Evolutionary conservation across 2,329 filamentous ascomycete genomes (phyloP).

Genomic region (Ophiocordyceps camponoti-saundersi): DNA sequence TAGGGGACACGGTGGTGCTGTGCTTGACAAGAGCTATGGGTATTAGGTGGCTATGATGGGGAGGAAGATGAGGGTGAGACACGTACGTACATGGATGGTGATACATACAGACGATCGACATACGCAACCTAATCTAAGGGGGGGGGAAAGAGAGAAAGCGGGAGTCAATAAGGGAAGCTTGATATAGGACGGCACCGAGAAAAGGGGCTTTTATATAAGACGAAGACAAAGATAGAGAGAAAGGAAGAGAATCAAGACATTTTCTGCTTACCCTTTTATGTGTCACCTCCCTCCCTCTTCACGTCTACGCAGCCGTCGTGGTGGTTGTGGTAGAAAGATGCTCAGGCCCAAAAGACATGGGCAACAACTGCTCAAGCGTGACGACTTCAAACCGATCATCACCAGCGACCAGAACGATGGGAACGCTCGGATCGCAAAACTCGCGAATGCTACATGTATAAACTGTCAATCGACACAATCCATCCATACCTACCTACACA

Average conservation of each 20-base stretch:
- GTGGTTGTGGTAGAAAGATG: conserved; percentile 18
- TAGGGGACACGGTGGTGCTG: neutral
- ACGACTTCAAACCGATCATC: conserved; percentile 55
- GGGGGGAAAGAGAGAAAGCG: neutral
- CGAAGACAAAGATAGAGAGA: too few species aligned
- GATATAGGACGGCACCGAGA: too few species aligned
- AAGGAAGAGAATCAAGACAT: too few species aligned
- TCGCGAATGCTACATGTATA: conserved; percentile 46
- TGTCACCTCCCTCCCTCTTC: neutral
- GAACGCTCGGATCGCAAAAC: conserved; percentile 51
- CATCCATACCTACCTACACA: neutral
- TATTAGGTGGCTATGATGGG: too few species aligned
- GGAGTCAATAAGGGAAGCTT: neutral
- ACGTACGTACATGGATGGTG: neutral
- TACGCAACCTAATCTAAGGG: neutral
- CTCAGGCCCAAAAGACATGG: conserved; percentile 51
- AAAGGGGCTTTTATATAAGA: too few species aligned
- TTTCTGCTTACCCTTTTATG: too few species aligned
- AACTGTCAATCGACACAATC: conserved; percentile 4
- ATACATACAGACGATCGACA: neutral
- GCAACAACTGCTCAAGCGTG: conserved; percentile 53
- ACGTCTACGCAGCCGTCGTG: too few species aligned
- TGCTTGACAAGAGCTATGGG: neutral
- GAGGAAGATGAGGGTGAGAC: neutral
- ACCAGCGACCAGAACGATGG: conserved; percentile 86